Conservation (phyloP, 202 grass and related monocot species). For the Schoenoplectus tabernaemontani region DNA sequence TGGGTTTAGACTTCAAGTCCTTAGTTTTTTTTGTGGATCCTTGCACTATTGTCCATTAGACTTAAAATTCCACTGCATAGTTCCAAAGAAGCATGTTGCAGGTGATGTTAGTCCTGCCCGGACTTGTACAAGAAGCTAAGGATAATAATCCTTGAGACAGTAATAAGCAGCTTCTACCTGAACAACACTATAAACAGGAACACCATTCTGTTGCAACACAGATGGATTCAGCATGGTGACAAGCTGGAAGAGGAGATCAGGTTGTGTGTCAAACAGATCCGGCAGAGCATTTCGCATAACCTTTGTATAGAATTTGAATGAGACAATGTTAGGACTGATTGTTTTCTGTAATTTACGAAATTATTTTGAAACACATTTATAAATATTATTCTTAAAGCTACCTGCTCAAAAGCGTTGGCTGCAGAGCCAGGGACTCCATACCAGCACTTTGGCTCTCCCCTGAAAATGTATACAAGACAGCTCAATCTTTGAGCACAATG, state of each 20-base stretch:
- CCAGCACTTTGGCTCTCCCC: slow-evolving; percentile 93
- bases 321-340: slow-evolving; percentile 20
- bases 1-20: not conserved
- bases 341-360: not conserved
- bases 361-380: not conserved
- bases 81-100: not conserved
- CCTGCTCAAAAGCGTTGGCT: slow-evolving; percentile 85
- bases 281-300: slow-evolving; percentile 80
- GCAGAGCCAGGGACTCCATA: slow-evolving; percentile 86
- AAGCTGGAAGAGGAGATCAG: slow-evolving; percentile 90
- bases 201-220: slow-evolving; percentile 57
- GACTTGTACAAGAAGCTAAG: not conserved
- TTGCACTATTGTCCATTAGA: not conserved
- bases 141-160: slow-evolving; percentile 1
- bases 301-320: slow-evolving; percentile 26
- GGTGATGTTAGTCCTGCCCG: not conserved
- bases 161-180: slow-evolving; percentile 48
- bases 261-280: slow-evolving; percentile 88
- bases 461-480: slow-evolving; percentile 38
- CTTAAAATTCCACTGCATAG: not conserved
- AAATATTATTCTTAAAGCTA: slow-evolving; percentile 28
- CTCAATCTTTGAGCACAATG: not conserved
- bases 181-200: slow-evolving; percentile 83
- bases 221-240: slow-evolving; percentile 94
- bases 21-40: not conserved